A percentile compares a stretch with the other conserved stretches of the same genome.
Conservation (phyloP, 306 rosid species). For the Betula pendula region DNA sequence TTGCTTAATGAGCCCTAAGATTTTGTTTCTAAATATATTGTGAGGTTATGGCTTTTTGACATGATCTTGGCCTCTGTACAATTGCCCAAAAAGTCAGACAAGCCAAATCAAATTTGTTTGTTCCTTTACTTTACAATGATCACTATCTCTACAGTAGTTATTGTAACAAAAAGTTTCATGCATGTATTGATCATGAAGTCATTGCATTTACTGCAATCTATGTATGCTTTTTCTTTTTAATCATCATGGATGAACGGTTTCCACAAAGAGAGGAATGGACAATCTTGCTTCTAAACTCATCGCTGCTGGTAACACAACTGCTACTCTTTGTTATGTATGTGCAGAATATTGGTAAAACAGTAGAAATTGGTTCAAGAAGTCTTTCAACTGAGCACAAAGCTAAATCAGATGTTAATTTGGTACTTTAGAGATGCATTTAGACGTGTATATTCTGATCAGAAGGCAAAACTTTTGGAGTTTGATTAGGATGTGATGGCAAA, state of each 20-base stretch:
- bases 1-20: too few relatives aligned
- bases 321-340: too few relatives aligned
- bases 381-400: too few relatives aligned
- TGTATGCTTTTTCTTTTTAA: not conserved
- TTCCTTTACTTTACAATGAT: not conserved
- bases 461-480: too few relatives aligned
- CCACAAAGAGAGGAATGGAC: constrained; percentile 84
- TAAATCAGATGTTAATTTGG: too few relatives aligned
- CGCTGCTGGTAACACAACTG: too few relatives aligned
- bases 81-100: not conserved
- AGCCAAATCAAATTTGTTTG: not conserved
- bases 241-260: constrained; percentile 59
- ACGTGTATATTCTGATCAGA: too few relatives aligned
- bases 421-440: too few relatives aligned
- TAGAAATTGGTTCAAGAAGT: too few relatives aligned
- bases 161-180: not conserved
- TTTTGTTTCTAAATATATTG: not conserved
- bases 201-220: not conserved
- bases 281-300: too few relatives aligned
- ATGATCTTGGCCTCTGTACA: not conserved
- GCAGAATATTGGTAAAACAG: too few relatives aligned
- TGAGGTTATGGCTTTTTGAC: not conserved
- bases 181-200: constrained; percentile 2
- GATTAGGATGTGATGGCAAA: too few relatives aligned
- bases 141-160: not conserved